Evolutionary conservation across 495 filamentous ascomycete genomes (phyloP), one percentile per base, ranked within the genome.

Genomic region (Trichocladium uniseriatum): DNA sequence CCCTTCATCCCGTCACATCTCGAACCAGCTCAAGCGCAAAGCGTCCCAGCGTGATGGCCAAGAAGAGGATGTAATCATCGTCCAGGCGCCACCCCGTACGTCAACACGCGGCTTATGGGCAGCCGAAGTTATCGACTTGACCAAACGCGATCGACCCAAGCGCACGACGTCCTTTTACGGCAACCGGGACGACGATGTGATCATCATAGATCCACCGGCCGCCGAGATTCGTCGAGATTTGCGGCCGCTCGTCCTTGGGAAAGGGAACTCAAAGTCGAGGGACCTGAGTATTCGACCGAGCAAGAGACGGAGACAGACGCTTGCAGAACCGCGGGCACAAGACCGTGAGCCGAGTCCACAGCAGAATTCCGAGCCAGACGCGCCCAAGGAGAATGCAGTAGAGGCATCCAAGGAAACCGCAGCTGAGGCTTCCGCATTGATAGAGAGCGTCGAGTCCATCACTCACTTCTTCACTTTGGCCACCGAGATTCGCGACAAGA

Each of bases 401-500:
- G 29, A 38, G 27, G 32, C 38, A 8, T 27, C 24, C 24, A 8
- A 8, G 24, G 24, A 3, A 43, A 28, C 36, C 38, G 5, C 14
- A 19, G 29, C 3, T 8, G 48, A 43, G 14, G 19, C 21, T 11
- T 10, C 43, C 3, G 10, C 8, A 3, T 6, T 36, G 34, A 0
- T 46, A 20, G 28, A 31, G 11, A 52, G 43, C 29, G 15, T 52
- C 11, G 43, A 41, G 31, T 20, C 43, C 3, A 2, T 34, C 10
- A 34, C 20, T 9, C 29, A 38, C 39, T 54, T 58, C 38, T 59
- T 66, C 21, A 41, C 15, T 0, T 37, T 72, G 14, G 51, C 70
- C 1, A 27, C 32, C 0, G 68, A 72, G 55, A 44, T 71, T 16
- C 62, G 61, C 2, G 58, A 68, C 22, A 46, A 62, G 44, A 70